A percentile compares a stretch with the other conserved stretches of the same genome.
Evolutionary conservation across 345 rosid species (phyloP).

Genomic region (Gossypium rotundifolium): DNA sequence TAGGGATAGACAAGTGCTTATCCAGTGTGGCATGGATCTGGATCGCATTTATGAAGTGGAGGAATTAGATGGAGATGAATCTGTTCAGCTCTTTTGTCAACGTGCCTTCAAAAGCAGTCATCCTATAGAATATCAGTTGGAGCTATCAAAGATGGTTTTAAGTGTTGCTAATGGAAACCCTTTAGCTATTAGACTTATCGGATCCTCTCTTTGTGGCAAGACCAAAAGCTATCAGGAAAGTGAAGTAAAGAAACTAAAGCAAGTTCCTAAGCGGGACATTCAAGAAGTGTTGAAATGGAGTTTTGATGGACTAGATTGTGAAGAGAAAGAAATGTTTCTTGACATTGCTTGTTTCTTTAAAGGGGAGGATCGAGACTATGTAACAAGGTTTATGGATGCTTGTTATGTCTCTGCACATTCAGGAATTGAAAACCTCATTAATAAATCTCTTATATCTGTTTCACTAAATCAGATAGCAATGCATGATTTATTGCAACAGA

Average conservation of each 20-base stretch:
- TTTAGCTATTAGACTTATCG: conserved; percentile 35
- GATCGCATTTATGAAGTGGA: not conserved
- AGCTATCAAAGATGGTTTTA: conserved; percentile 19
- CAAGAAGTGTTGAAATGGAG: conserved; percentile 24
- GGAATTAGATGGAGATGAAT: conserved; percentile 16
- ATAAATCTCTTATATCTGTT: conserved; percentile 24
- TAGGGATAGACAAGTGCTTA: not conserved
- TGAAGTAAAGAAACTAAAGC: conserved; percentile 18
- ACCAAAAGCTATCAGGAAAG: conserved; percentile 20
- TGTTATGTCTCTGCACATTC: conserved; percentile 18
- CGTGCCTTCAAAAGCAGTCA: conserved; percentile 16
- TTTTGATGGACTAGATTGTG: conserved; percentile 27
- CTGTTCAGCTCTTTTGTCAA: conserved; percentile 24
- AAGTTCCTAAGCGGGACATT: conserved; percentile 23
- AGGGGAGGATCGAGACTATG: conserved; percentile 15
- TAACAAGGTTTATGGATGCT: conserved; percentile 17
- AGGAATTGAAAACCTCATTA: conserved; percentile 12
- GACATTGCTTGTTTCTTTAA: conserved; percentile 29
- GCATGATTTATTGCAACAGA: conserved; percentile 16
- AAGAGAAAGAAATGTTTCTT: conserved; percentile 29
- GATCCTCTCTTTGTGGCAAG: conserved; percentile 21
- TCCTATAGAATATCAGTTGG: conserved; percentile 4
- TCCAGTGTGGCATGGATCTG: not conserved
- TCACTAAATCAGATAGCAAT: conserved; percentile 12
- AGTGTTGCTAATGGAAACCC: conserved; percentile 35